Percentiles rank a stretch among this genome's conserved stretches.
Evolutionary conservation across 108 stramenopile species (phyloP).

Genomic region (Cyclotella kingstonii): DNA sequence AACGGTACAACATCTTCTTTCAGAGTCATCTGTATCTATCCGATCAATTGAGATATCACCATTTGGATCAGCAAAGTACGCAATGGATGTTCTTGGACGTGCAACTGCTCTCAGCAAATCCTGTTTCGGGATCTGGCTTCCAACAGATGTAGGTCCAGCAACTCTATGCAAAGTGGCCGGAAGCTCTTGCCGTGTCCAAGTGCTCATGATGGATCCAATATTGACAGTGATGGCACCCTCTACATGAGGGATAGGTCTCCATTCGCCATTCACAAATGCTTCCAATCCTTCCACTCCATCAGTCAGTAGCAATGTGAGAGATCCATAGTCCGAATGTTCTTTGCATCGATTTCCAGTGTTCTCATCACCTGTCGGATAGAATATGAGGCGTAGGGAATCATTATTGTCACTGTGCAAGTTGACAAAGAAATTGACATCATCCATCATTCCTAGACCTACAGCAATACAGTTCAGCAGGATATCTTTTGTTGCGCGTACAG

Average conservation of each 20-base stretch:
- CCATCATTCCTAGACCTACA: conserved; percentile 48
- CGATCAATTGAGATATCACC: conserved; percentile 31
- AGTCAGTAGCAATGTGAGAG: conserved; percentile 56
- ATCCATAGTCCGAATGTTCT: conserved; percentile 78
- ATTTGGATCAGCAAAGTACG: conserved; percentile 76
- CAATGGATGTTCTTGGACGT: conserved; percentile 48
- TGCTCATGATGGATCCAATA: conserved; percentile 55
- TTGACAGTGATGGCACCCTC: conserved; percentile 64
- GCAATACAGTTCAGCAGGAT: conserved; percentile 50
- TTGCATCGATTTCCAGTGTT: conserved; percentile 65
- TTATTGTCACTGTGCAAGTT: conserved; percentile 55
- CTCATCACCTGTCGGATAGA: conserved; percentile 35
- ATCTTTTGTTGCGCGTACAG: conserved; percentile 42
- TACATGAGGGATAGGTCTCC: conserved; percentile 56
- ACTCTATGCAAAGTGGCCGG: conserved; percentile 69
- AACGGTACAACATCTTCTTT: conserved; percentile 40
- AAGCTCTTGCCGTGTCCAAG: conserved; percentile 55
- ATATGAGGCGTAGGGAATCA: conserved; percentile 49
- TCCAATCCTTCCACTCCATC: conserved; percentile 66
- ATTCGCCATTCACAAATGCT: conserved; percentile 40
- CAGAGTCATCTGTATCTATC: background rate
- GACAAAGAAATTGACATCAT: conserved; percentile 36
- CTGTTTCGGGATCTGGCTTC: conserved; percentile 6
- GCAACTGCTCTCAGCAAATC: conserved; percentile 22
- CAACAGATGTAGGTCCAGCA: conserved; percentile 47